phyloP scores from a whole-genome alignment of 176 grass and related monocot species.

The Secale cereale region DNA sequence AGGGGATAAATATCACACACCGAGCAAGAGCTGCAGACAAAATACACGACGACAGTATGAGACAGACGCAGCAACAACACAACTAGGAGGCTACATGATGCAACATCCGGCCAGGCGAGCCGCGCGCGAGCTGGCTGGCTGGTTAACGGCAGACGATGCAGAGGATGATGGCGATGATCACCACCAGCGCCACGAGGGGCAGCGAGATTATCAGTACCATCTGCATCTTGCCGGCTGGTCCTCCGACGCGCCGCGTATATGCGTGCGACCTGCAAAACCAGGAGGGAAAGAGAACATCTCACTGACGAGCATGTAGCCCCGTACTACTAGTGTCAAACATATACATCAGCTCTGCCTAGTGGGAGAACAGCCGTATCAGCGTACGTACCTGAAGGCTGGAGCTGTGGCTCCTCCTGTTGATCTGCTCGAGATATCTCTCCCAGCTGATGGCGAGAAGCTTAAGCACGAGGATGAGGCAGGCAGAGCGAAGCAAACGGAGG shows the following conservation, averaged over 20 bases:
- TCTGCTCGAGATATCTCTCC: neutral
- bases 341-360: neutral
- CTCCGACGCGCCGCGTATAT: neutral
- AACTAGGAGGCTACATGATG: neutral
- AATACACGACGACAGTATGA: too few species aligned
- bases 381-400: neutral
- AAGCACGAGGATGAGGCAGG: neutral
- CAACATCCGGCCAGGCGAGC: neutral
- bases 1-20: neutral
- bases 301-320: neutral
- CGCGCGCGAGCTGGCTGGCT: neutral
- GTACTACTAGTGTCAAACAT: neutral
- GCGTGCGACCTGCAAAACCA: neutral
- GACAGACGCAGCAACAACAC: neutral
- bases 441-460: neutral
- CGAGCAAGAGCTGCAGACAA: neutral
- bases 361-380: neutral
- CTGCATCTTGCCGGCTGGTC: slow-evolving; percentile 33
- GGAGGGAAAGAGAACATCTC: neutral
- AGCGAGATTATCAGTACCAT: slow-evolving; percentile 75
- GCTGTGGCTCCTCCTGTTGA: neutral
- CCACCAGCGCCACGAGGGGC: slow-evolving; percentile 48
- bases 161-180: slow-evolving; percentile 54
- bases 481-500: neutral
- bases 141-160: slow-evolving; percentile 55